Conservation (phyloP, 2,329 filamentous ascomycete genomes). For the Paecilomyces sp. region DNA sequence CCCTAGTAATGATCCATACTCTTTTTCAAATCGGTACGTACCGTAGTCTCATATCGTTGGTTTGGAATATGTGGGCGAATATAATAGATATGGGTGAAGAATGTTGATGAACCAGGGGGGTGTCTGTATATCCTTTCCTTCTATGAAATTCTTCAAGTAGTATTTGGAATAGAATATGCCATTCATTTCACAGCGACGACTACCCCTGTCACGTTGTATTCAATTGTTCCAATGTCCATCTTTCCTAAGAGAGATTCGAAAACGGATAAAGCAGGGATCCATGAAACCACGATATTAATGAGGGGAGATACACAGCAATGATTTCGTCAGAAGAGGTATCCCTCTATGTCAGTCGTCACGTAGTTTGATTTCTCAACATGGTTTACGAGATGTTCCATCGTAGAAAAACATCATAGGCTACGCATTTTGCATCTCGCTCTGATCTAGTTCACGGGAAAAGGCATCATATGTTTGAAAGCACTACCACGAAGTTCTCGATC, state of each 20-base stretch:
- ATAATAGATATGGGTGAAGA: not conserved
- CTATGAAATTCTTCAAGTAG: not conserved
- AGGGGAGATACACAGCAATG: not conserved
- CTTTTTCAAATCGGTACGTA: not conserved
- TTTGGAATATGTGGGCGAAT: not conserved
- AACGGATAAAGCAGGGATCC: not conserved
- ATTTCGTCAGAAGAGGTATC: not conserved
- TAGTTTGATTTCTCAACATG: not conserved
- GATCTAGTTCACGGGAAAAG: not conserved
- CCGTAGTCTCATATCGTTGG: not conserved
- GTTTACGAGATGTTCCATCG: not conserved
- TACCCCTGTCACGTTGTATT: not conserved
- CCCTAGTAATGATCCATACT: not conserved
- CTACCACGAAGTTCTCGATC: not conserved
- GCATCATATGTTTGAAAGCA: not conserved
- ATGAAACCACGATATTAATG: not conserved
- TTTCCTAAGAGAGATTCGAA: not conserved
- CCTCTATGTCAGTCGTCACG: not conserved
- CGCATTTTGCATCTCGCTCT: not conserved
- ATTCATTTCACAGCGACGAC: not conserved
- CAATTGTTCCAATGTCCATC: not conserved
- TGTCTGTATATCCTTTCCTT: not conserved
- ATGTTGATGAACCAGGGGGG: not conserved
- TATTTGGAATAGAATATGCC: not conserved
- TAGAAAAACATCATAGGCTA: not conserved